phyloP scores from a whole-genome alignment of 192 early-diverging fungal genomes.

The Podila epicladia region DNA sequence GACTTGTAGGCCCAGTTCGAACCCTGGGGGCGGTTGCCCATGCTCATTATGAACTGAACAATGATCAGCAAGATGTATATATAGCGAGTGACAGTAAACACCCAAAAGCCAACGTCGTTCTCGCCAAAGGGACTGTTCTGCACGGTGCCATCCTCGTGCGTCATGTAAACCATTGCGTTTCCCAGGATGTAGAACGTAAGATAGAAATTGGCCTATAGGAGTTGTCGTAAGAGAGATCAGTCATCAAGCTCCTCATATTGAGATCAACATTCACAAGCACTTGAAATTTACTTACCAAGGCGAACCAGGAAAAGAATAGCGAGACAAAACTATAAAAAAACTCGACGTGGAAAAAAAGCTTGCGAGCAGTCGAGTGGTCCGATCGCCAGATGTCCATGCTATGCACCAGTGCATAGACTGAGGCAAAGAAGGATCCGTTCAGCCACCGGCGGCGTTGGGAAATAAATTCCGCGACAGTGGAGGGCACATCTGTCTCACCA shows the following conservation, averaged over 20 bases:
- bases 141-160: conserved; percentile 13
- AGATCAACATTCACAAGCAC: conserved; percentile 19
- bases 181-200: conserved; percentile 89
- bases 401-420: conserved; percentile 84
- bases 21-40: conserved; percentile 97
- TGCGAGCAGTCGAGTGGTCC: conserved; percentile 77
- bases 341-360: conserved; percentile 79
- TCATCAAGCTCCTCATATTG: not conserved
- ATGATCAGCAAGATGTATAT: conserved; percentile 83
- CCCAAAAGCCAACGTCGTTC: conserved; percentile 56
- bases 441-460: conserved; percentile 98
- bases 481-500: conserved; percentile 88
- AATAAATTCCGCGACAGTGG: conserved; percentile 86
- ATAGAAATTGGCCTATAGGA: conserved; percentile 81
- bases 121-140: conserved; percentile 51
- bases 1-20: conserved; percentile 65
- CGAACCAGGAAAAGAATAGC: conserved; percentile 92
- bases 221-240: conserved; percentile 3
- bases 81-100: conserved; percentile 59
- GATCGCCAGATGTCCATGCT: conserved; percentile 82
- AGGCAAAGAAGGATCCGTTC: conserved; percentile 95
- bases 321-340: conserved; percentile 85
- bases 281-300: conserved; percentile 65
- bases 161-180: conserved; percentile 56
- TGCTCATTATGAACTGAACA: conserved; percentile 84